Percentiles rank a stretch among this genome's conserved stretches.
phyloP scores from a whole-genome alignment of 208 protist species.

The Sergeia podlipaevii region DNA sequence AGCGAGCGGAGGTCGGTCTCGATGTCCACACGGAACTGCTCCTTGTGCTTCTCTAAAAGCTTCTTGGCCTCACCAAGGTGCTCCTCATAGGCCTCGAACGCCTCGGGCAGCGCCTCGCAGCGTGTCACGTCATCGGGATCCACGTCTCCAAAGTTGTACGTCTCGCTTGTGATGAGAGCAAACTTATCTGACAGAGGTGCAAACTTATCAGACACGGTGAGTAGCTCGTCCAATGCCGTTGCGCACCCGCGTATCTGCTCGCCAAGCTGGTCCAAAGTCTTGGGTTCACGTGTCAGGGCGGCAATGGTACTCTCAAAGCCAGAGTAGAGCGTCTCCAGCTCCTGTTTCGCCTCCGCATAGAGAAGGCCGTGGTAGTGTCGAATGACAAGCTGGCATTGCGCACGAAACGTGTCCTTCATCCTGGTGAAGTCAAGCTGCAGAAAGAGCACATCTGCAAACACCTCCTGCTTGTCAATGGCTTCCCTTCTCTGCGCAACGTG shows the following conservation, averaged over 20 bases:
- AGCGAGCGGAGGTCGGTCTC: slow-evolving; percentile 89
- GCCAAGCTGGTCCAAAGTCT: slow-evolving; percentile 93
- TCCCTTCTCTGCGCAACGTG: slow-evolving; percentile 92
- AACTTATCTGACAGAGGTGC: slow-evolving; percentile 94
- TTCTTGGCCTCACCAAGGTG: slow-evolving; percentile 75
- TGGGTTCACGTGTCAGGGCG: slow-evolving; percentile 80
- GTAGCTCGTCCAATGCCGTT: slow-evolving; percentile 71
- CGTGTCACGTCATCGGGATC: slow-evolving; percentile 74
- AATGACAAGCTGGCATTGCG: slow-evolving; percentile 95
- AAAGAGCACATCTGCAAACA: slow-evolving; percentile 93
- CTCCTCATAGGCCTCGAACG: slow-evolving; percentile 87
- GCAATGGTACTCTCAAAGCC: slow-evolving; percentile 76
- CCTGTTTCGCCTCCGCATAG: slow-evolving; percentile 89
- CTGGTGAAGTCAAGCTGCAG: slow-evolving; percentile 94
- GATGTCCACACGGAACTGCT: slow-evolving; percentile 94
- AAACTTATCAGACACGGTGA: slow-evolving; percentile 87
- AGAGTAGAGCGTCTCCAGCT: slow-evolving; percentile 90
- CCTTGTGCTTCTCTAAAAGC: slow-evolving; percentile 92
- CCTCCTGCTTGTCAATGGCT: slow-evolving; percentile 96
- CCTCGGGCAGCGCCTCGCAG: slow-evolving; percentile 83
- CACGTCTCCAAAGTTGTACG: slow-evolving; percentile 78
- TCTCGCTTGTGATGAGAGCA: slow-evolving; percentile 88
- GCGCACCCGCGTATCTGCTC: slow-evolving; percentile 87
- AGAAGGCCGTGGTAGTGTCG: slow-evolving; percentile 94
- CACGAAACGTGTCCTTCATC: slow-evolving; percentile 95